A percentile compares a stretch with the other conserved stretches of the same genome.
phyloP scores from a whole-genome alignment of 495 filamentous ascomycete genomes.

The Hypoxylon fragiforme region DNA sequence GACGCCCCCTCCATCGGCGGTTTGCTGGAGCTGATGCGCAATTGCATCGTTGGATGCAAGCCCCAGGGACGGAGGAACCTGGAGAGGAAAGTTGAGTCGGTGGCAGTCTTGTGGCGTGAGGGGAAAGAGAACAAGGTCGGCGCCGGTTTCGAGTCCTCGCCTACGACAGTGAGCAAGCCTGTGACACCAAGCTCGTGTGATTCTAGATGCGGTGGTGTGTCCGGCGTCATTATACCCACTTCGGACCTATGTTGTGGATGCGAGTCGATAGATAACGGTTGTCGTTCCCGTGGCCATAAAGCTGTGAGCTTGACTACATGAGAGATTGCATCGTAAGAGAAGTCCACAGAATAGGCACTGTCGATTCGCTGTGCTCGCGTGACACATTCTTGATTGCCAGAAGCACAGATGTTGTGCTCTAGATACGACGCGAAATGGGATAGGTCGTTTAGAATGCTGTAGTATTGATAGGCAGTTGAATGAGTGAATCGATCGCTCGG shows the following conservation, averaged over 20 bases:
- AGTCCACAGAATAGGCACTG: conserved; percentile 66
- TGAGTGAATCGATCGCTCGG: conserved; percentile 67
- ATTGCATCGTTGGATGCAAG: conserved; percentile 81
- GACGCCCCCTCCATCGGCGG: conserved; percentile 43
- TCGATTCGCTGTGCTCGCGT: conserved; percentile 38
- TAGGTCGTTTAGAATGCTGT: conserved; percentile 61
- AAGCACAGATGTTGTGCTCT: conserved; percentile 57
- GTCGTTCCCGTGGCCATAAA: conserved; percentile 56
- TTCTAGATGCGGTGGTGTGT: conserved; percentile 61
- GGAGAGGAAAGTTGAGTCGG: conserved; percentile 49
- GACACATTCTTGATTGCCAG: conserved; percentile 40
- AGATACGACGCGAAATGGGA: conserved; percentile 60
- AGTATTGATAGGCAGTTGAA: conserved; percentile 69
- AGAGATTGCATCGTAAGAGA: conserved; percentile 76
- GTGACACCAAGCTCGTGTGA: conserved; percentile 74
- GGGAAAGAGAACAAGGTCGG: conserved; percentile 88
- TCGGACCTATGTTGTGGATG: conserved; percentile 59
- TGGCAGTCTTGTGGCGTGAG: conserved; percentile 71
- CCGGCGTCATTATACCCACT: conserved; percentile 76
- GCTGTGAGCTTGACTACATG: conserved; percentile 64
- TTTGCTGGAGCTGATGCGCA: conserved; percentile 51
- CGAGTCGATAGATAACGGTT: conserved; percentile 45
- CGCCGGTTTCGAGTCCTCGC: conserved; percentile 66
- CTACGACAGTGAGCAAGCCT: conserved; percentile 78
- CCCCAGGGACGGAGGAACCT: conserved; percentile 71